Conservation (phyloP, 148 eudicot species). For the Euryodendron excelsum region DNA sequence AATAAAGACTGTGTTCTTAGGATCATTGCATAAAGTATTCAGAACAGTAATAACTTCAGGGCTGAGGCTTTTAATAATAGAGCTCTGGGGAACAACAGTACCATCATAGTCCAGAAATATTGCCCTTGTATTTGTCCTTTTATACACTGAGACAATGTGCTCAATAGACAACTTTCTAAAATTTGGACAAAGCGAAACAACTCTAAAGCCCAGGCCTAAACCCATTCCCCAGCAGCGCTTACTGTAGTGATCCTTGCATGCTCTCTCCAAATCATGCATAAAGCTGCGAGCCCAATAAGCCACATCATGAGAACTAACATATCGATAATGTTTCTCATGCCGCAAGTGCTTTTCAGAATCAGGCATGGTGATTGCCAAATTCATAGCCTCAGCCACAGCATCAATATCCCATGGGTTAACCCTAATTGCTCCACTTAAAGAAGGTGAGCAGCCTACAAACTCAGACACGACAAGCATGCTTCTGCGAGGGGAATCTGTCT, state of each 20-base stretch:
- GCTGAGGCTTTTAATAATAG: slow-evolving; percentile 55
- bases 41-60: slow-evolving; percentile 47
- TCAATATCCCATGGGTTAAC: slow-evolving; percentile 86
- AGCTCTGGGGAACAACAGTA: slow-evolving; percentile 55
- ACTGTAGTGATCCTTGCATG: slow-evolving; percentile 72
- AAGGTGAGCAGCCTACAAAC: slow-evolving; percentile 73
- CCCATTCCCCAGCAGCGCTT: slow-evolving; percentile 93
- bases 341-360: slow-evolving; percentile 56
- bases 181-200: slow-evolving; percentile 79
- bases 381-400: slow-evolving; percentile 63
- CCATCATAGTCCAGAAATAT: slow-evolving; percentile 84
- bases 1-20: slow-evolving; percentile 62
- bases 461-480: slow-evolving; percentile 77
- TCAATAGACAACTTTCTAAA: slow-evolving; percentile 73
- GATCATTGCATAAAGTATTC: slow-evolving; percentile 54
- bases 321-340: slow-evolving; percentile 79
- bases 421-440: slow-evolving; percentile 75
- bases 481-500: slow-evolving; percentile 42
- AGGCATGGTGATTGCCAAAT: slow-evolving; percentile 55
- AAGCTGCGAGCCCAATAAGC: slow-evolving; percentile 91
- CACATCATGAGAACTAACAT: slow-evolving; percentile 87
- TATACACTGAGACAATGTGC: slow-evolving; percentile 64
- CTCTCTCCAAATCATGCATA: slow-evolving; percentile 77
- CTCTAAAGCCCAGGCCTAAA: slow-evolving; percentile 79
- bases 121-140: slow-evolving; percentile 61